Base-by-base conservation (phyloP, 768 basidiomycete species). In the Pilatotrama ljubarskyi region DNA sequence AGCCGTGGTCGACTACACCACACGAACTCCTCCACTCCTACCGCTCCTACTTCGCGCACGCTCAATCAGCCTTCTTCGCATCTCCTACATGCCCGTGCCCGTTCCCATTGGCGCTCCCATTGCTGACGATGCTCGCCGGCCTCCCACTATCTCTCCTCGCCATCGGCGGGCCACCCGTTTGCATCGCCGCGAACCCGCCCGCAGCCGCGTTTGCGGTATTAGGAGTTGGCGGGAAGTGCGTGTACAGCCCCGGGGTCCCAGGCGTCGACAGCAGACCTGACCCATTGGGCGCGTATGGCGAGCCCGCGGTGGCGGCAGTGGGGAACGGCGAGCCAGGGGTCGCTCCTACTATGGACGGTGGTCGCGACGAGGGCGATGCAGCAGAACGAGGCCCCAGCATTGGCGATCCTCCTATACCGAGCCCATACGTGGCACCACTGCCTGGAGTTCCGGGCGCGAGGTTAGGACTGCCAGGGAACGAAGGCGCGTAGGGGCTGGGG, bases 171-270 rank as follows among this genome's bases (percentile, higher is more conserved):
- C 55, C 40, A 35, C 58, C 49, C 3, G 56, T 59, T 24, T 68
- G 66, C 56, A 63, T 66, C 6, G 61, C 54, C 13, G 66, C 60
- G 54, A 69, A 69, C 44, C 24, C 47, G 24, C 59, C 54, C 20
- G 51, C 48, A 4, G 53, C 61, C 29, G 29, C 29, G 41, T 63
- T 63, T 24, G 60, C 67, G n/a, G 73, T 66, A 36, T 67, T 70
- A 3, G 74, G 75, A 48, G 75, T 75, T 1, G 72, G 74, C 18
- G 74, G 75, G 70, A 78, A 76, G 46, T 72, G 66, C 18, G 66
- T 58, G 58, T 71, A 74, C 37, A 66, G 36, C 43, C 63, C 65
- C 7, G 66, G 46, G 11, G 64, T 58, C 29, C 44, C 56, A 7
- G 65, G 62, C 24, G 57, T 64, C 42, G 62, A 66, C 43, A 59